Conservation (phyloP, 2,329 filamentous ascomycete species). For the Fusarium sp. region DNA sequence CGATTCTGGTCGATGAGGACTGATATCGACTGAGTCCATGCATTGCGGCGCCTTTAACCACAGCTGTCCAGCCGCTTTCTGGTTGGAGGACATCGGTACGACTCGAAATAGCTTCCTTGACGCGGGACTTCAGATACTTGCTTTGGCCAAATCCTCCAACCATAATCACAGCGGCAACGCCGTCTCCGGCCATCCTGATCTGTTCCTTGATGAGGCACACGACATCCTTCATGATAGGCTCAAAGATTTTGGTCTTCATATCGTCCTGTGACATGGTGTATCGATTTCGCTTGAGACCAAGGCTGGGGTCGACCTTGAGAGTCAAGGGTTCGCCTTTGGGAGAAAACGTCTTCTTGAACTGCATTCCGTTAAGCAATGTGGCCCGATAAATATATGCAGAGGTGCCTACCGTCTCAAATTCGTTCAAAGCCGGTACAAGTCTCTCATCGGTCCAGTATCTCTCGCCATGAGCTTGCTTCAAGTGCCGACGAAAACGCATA, state of each 20-base stretch:
- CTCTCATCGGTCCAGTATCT: conserved; percentile 58
- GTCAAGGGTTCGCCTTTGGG: conserved; percentile 51
- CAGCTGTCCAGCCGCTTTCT: conserved; percentile 60
- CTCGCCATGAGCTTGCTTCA: conserved; percentile 57
- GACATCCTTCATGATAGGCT: conserved; percentile 57
- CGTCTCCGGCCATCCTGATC: conserved; percentile 51
- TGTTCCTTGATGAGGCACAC: conserved; percentile 57
- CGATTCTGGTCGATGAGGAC: conserved; percentile 45
- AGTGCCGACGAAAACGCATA: conserved; percentile 58
- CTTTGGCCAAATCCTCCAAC: conserved; percentile 63
- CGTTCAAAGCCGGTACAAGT: conserved; percentile 54
- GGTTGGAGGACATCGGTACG: conserved; percentile 60
- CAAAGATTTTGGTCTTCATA: conserved; percentile 71
- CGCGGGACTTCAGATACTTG: conserved; percentile 56
- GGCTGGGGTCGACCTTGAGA: conserved; percentile 51
- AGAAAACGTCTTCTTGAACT: conserved; percentile 55
- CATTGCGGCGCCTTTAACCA: conserved; percentile 63
- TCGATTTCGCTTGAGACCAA: conserved; percentile 49
- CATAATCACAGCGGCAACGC: conserved; percentile 56
- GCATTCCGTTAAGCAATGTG: conserved; percentile 19
- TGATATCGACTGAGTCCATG: conserved; percentile 51
- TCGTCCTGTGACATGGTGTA: conserved; percentile 59
- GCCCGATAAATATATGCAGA: conserved; percentile 43
- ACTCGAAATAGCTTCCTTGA: conserved; percentile 51
- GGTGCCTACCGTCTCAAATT: conserved; percentile 56